phyloP scores from a whole-genome alignment of 2,329 filamentous ascomycete genomes.

The Paraconiothyrium sp. region DNA sequence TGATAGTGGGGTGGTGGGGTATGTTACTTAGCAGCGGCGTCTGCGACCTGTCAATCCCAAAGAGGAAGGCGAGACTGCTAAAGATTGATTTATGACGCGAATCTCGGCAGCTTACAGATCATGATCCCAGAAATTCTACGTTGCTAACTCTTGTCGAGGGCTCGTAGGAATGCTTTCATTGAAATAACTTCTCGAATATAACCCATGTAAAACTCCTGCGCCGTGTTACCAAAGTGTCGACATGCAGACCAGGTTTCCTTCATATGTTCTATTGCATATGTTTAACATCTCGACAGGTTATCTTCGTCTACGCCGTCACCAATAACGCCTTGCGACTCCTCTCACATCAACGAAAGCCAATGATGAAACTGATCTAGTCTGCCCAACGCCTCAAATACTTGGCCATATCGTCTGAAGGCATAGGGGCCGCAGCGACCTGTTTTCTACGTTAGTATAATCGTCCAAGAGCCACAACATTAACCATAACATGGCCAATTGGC shows the following conservation, averaged over 20 bases:
- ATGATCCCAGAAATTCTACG: too few relatives aligned
- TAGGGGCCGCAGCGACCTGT: conserved; percentile 64
- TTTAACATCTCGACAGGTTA: background rate
- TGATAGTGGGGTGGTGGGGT: conserved; percentile 39
- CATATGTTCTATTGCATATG: background rate
- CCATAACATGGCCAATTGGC: background rate
- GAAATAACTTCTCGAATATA: background rate
- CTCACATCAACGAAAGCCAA: background rate
- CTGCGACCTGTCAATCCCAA: conserved; percentile 5
- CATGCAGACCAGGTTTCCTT: background rate
- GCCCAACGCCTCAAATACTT: conserved; percentile 68
- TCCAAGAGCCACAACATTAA: background rate
- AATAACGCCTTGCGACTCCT: conserved; percentile 1
- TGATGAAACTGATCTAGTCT: conserved; percentile 54
- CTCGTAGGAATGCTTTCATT: background rate
- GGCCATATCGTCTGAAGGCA: conserved; percentile 64
- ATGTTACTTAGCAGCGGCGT: conserved; percentile 34
- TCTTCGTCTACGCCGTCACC: conserved; percentile 3
- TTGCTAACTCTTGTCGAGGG: background rate
- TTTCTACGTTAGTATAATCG: conserved; percentile 24
- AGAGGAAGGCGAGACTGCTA: conserved; percentile 1
- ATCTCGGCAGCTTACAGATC: background rate
- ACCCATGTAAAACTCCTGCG: background rate
- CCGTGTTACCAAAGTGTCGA: background rate
- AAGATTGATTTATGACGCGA: background rate